A percentile compares a stretch with the other conserved stretches of the same genome.
These are phyloP conservation scores for Xerocomus cyaneibrunnescens DNA, from an alignment of 1,284 basidiomycete genomes.

Conservation along the genomic window DNA sequence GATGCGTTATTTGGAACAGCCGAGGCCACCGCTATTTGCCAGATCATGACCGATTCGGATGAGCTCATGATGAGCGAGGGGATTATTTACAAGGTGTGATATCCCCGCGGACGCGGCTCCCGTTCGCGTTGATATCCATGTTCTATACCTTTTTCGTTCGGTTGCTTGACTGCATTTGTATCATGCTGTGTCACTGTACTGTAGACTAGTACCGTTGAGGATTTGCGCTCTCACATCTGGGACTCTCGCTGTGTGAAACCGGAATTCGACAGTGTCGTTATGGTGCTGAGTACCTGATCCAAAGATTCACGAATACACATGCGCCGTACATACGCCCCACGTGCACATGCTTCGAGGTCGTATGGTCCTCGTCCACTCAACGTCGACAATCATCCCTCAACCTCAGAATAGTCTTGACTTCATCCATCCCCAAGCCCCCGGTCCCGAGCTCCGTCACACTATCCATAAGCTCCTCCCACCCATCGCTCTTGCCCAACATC, in stretches of 20 bases:
- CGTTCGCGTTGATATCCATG: not conserved
- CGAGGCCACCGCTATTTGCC: slow-evolving; percentile 77
- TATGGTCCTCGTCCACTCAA: not conserved
- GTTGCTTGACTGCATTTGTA: slow-evolving; percentile 2
- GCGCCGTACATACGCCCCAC: too few species aligned
- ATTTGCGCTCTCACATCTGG: not conserved
- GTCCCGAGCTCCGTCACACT: slow-evolving; percentile 27
- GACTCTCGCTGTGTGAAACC: too few species aligned
- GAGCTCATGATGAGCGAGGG: slow-evolving; percentile 89
- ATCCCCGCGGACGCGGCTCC: not conserved
- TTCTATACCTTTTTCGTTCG: not conserved
- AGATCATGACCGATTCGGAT: slow-evolving; percentile 79
- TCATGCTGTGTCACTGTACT: slow-evolving; percentile 7
- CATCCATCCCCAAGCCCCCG: slow-evolving; percentile 25
- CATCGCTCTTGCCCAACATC: slow-evolving; percentile 19
- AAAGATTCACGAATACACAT: not conserved
- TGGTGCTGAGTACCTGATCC: too few species aligned
- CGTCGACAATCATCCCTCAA: slow-evolving; percentile 31
- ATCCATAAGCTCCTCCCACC: slow-evolving; percentile 33
- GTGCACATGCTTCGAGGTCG: too few species aligned
- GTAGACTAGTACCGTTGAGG: not conserved
- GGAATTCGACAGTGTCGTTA: too few species aligned
- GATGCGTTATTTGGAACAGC: slow-evolving; percentile 73
- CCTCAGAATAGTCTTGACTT: slow-evolving; percentile 30
- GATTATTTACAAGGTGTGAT: slow-evolving; percentile 70